phyloP scores from a whole-genome alignment of 306 rosid species.

The Psophocarpus tetragonolobus region DNA sequence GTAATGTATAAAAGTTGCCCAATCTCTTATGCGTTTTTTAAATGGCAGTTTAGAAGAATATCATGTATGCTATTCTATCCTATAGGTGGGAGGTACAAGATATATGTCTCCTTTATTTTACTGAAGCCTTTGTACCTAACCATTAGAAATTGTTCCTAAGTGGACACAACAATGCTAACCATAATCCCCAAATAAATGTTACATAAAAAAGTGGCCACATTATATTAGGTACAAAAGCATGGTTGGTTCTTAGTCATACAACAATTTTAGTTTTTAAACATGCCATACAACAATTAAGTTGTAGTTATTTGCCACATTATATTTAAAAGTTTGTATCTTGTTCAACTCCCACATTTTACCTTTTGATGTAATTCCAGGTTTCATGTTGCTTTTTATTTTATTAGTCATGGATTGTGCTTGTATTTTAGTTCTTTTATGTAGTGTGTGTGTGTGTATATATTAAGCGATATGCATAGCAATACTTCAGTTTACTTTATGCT shows the following conservation, averaged over 20 bases:
- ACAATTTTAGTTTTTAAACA: slow-evolving; percentile 13
- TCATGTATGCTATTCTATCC: not conserved
- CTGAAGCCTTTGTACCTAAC: slow-evolving; percentile 11
- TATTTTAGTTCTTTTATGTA: slow-evolving; percentile 1
- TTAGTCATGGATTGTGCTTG: not conserved
- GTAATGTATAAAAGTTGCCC: slow-evolving; percentile 8
- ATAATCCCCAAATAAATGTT: not conserved
- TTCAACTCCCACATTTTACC: not conserved
- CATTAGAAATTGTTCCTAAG: slow-evolving; percentile 18
- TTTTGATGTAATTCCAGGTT: not conserved
- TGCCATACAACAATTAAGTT: not conserved
- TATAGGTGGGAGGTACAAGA: slow-evolving; percentile 9
- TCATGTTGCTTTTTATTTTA: not conserved
- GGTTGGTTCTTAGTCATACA: too few relatives aligned
- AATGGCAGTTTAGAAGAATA: slow-evolving; percentile 18
- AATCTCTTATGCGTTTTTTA: not conserved
- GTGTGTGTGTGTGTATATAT: too few relatives aligned
- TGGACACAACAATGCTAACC: not conserved
- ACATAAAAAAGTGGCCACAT: not conserved
- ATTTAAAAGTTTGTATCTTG: not conserved
- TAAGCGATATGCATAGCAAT: not conserved
- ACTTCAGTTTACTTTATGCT: not conserved
- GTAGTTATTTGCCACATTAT: not conserved
- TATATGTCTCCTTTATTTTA: not conserved
- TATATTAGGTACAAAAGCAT: too few relatives aligned